Percentiles rank a stretch among this genome's conserved stretches.
These are phyloP conservation scores for Ichthyophthirius multifiliis DNA, from an alignment of 169 alveolate genomes.

Conservation along the genomic window DNA sequence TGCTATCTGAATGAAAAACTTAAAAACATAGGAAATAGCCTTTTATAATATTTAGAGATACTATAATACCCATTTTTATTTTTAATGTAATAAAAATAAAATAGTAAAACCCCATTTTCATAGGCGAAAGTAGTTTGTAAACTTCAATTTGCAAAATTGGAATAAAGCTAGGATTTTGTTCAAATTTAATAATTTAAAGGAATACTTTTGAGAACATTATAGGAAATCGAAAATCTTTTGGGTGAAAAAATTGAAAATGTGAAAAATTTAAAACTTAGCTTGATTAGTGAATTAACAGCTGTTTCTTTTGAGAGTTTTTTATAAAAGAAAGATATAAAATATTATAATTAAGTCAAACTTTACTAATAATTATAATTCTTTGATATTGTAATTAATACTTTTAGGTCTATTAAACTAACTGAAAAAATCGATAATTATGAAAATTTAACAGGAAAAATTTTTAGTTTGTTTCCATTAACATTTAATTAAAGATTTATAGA, in stretches of 20 bases:
- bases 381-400: not conserved
- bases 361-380: not conserved
- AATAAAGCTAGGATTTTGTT: not conserved
- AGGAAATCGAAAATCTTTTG: not conserved
- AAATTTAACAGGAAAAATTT: not conserved
- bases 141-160: not conserved
- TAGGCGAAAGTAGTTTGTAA: not conserved
- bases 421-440: not conserved
- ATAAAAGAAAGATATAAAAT: not conserved
- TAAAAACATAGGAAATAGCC: not conserved
- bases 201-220: not conserved
- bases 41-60: not conserved
- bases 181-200: not conserved
- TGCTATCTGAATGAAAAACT: not conserved
- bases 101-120: not conserved
- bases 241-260: not conserved
- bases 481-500: not conserved
- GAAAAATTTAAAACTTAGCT: not conserved
- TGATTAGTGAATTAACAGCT: not conserved
- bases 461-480: not conserved
- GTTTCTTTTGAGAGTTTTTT: not conserved
- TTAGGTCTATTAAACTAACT: not conserved
- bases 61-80: not conserved
- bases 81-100: not conserved
- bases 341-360: not conserved